Evolutionary conservation across 345 rosid genomes (phyloP).

Genomic region (Eucalyptus erythrocorys): DNA sequence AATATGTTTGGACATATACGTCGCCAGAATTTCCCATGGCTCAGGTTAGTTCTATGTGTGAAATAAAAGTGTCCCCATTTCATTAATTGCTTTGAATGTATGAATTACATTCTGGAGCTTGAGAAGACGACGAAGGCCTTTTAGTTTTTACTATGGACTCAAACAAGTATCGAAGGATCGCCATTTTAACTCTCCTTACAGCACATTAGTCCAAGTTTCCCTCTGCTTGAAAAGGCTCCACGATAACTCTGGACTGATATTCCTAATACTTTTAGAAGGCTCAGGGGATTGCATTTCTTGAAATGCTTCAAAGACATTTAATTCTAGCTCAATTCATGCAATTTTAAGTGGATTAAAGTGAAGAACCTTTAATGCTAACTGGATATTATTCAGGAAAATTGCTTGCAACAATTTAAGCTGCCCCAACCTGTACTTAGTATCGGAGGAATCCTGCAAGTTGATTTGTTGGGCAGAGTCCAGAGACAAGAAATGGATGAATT

Average conservation of each 20-base stretch:
- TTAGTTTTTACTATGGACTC: neutral
- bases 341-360: neutral
- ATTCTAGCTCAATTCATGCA: neutral
- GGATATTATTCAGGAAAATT: slow-evolving; percentile 3
- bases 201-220: neutral
- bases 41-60: slow-evolving; percentile 7
- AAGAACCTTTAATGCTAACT: neutral
- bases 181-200: neutral
- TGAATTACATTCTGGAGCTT: neutral
- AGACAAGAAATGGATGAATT: slow-evolving; percentile 17
- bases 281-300: neutral
- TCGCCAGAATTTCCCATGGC: slow-evolving; percentile 31
- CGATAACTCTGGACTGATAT: neutral
- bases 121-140: neutral
- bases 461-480: slow-evolving; percentile 19
- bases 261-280: neutral
- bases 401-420: slow-evolving; percentile 14
- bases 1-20: slow-evolving; percentile 17
- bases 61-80: neutral
- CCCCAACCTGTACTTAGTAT: slow-evolving; percentile 18
- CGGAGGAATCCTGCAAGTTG: slow-evolving; percentile 15
- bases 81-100: neutral
- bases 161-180: neutral
- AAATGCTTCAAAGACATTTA: neutral
- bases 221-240: neutral